phyloP scores from a whole-genome alignment of 208 protist species.

The Blastocrithidia nonstop region DNA sequence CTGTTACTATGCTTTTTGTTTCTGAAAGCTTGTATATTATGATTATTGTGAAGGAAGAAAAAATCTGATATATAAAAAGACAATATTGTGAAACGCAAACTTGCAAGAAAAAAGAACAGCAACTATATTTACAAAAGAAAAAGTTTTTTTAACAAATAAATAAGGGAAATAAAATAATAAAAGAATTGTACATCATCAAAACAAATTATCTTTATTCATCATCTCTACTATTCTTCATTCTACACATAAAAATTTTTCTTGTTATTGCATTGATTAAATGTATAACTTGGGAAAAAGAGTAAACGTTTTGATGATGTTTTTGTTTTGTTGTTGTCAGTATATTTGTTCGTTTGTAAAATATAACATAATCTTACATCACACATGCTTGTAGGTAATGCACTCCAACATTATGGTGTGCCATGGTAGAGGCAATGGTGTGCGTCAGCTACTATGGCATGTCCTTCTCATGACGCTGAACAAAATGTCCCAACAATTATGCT shows the following conservation, averaged over 20 bases:
- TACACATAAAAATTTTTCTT: background rate
- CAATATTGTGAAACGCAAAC: no score
- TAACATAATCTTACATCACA: no score
- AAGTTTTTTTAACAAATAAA: background rate
- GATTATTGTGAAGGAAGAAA: background rate
- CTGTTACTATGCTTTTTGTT: no score
- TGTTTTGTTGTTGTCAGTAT: background rate
- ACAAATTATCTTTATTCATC: no score
- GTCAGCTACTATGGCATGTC: conserved; percentile 10
- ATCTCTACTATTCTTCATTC: background rate
- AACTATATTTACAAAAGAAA: background rate
- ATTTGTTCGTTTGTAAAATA: conserved; percentile 1
- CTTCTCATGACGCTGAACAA: conserved; percentile 6
- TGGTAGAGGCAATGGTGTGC: conserved; percentile 21
- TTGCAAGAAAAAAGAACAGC: background rate
- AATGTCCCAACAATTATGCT: no score
- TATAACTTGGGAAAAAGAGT: no score
- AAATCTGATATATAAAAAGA: no score
- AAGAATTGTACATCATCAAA: no score
- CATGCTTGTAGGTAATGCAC: conserved; percentile 34
- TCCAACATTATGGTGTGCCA: conserved; percentile 29
- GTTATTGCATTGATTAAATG: background rate
- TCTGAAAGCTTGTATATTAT: no score
- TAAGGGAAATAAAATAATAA: background rate
- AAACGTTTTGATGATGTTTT: no score